Evolutionary conservation across 78 protist species (phyloP).

Genomic region (Cavenderia fasciculata): DNA sequence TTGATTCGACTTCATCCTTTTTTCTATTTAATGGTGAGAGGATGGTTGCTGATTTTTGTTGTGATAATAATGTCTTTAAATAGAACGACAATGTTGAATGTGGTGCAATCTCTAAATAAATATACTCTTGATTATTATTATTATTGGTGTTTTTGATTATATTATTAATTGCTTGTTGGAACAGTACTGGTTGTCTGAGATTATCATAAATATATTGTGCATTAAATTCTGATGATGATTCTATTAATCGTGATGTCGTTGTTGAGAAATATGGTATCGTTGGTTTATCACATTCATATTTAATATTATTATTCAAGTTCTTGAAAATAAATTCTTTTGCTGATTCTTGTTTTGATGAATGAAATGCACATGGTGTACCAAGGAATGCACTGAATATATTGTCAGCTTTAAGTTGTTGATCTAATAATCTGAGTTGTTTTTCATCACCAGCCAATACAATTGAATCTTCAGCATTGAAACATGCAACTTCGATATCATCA

Average conservation of each 20-base stretch:
- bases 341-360: conserved; percentile 26
- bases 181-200: conserved; percentile 21
- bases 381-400: neutral
- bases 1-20: neutral
- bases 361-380: conserved; percentile 22
- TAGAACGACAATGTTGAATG: conserved; percentile 64
- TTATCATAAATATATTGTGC: conserved; percentile 40
- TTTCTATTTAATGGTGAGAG: conserved; percentile 42
- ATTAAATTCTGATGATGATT: neutral
- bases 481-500: neutral
- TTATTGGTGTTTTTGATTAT: neutral
- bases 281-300: neutral
- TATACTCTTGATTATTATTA: neutral
- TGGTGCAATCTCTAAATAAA: conserved; percentile 70
- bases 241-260: neutral
- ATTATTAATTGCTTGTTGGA: conserved; percentile 10
- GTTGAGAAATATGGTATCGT: conserved; percentile 6
- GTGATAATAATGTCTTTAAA: neutral
- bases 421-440: neutral
- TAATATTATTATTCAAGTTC: neutral
- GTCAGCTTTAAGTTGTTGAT: neutral
- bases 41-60: neutral
- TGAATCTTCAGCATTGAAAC: conserved; percentile 4
- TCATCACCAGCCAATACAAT: conserved; percentile 13
- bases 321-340: neutral